These are phyloP conservation scores for Phytopythium kandeliae DNA, from an alignment of 352 stramenopile genomes.

Conservation along the genomic window DNA sequence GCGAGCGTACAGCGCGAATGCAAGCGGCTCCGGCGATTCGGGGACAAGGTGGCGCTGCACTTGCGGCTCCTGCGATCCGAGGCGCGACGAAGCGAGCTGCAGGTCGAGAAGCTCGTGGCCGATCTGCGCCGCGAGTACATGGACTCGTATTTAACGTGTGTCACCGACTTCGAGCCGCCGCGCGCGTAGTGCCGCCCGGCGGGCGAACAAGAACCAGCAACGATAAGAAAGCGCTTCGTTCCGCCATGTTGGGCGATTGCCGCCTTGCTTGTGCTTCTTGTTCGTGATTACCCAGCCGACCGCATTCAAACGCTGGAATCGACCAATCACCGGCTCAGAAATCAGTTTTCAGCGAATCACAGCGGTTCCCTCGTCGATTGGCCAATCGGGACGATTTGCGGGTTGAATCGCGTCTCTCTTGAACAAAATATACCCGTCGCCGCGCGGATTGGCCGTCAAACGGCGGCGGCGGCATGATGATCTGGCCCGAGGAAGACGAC, in stretches of 20 bases:
- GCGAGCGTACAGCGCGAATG: slow-evolving; percentile 31
- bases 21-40: slow-evolving; percentile 31
- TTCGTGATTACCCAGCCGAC: too few species aligned
- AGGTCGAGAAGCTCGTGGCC: slow-evolving; percentile 40
- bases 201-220: background rate
- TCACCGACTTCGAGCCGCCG: slow-evolving; percentile 2
- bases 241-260: too few species aligned
- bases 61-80: slow-evolving; percentile 65
- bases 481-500: slow-evolving; percentile 48
- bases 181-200: background rate
- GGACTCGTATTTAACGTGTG: slow-evolving; percentile 60
- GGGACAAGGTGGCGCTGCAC: slow-evolving; percentile 36
- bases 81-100: slow-evolving; percentile 41
- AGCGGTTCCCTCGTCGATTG: slow-evolving; percentile 31
- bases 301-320: too few species aligned
- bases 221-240: too few species aligned
- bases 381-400: too few species aligned
- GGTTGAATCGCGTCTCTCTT: too few species aligned
- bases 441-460: too few species aligned
- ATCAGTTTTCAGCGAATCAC: slow-evolving; percentile 27
- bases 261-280: background rate
- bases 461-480: too few species aligned
- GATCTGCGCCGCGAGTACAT: slow-evolving; percentile 61
- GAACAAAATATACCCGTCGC: slow-evolving; percentile 3
- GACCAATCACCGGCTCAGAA: background rate